A percentile compares a stretch with the other conserved stretches of the same genome.
Conservation (phyloP, 306 rosid species). For the Medicago arabica region DNA sequence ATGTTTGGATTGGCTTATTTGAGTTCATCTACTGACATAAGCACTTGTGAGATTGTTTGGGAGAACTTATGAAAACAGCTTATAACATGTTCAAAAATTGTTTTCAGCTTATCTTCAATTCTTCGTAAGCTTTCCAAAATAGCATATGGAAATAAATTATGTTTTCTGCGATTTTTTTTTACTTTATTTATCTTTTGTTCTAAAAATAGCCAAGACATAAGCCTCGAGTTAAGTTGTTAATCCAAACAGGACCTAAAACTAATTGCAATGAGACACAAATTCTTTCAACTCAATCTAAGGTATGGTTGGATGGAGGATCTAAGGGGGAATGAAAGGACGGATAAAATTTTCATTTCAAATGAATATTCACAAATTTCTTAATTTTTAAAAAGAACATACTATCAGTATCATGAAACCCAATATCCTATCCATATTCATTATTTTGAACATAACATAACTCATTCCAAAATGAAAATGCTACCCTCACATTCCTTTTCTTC, state of each 20-base stretch:
- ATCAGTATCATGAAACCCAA: background rate
- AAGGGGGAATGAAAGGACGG: background rate
- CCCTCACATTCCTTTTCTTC: background rate
- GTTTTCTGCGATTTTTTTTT: too few relatives aligned
- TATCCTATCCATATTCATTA: background rate
- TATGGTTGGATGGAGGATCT: background rate
- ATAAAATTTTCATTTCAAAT: background rate
- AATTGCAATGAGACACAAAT: background rate
- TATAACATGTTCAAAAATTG: too few relatives aligned
- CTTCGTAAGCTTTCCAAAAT: too few relatives aligned
- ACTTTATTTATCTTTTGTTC: too few relatives aligned
- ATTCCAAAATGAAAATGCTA: background rate
- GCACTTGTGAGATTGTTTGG: too few relatives aligned
- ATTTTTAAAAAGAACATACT: background rate
- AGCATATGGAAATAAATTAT: too few relatives aligned
- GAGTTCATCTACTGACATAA: too few relatives aligned
- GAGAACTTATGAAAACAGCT: too few relatives aligned
- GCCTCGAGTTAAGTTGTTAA: too few relatives aligned
- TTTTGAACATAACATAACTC: background rate
- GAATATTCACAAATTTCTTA: background rate
- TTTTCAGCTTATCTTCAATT: too few relatives aligned
- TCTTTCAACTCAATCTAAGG: slow-evolving; percentile 25
- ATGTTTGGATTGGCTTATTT: too few relatives aligned
- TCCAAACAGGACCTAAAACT: background rate
- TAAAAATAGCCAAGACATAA: too few relatives aligned